These are phyloP conservation scores for Phytophthora sp. DNA, from an alignment of 352 stramenopile genomes.

Conservation along the genomic window DNA sequence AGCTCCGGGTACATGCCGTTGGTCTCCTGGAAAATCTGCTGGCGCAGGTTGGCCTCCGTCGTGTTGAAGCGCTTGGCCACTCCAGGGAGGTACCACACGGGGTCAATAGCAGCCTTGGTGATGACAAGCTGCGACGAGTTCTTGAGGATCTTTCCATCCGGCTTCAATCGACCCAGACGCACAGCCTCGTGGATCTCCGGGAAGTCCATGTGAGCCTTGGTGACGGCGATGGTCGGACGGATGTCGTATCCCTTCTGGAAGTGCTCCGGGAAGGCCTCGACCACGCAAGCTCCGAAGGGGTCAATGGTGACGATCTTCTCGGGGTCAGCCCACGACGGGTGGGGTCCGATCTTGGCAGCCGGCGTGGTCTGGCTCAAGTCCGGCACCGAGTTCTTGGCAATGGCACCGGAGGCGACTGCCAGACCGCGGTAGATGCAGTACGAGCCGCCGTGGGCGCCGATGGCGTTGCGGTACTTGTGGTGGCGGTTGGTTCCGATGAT, in stretches of 20 bases:
- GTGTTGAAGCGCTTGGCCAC: slow-evolving; percentile 98
- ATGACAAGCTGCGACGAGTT: slow-evolving; percentile 91
- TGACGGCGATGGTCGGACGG: slow-evolving; percentile 97
- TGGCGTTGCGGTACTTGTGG: slow-evolving; percentile 97
- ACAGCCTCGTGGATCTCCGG: slow-evolving; percentile 98
- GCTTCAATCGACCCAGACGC: slow-evolving; percentile 91
- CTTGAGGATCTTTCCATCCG: slow-evolving; percentile 97
- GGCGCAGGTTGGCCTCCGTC: slow-evolving; percentile 94
- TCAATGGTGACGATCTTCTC: slow-evolving; percentile 93
- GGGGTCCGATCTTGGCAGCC: slow-evolving; percentile 97
- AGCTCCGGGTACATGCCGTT: slow-evolving; percentile 99
- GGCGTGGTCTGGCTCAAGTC: slow-evolving; percentile 94
- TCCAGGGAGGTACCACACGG: slow-evolving; percentile 99
- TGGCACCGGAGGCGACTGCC: slow-evolving; percentile 86
- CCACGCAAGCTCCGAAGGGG: slow-evolving; percentile 77
- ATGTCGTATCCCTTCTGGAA: slow-evolving; percentile 98
- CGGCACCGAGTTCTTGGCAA: slow-evolving; percentile 67
- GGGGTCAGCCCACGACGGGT: slow-evolving; percentile 94
- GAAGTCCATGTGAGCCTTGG: slow-evolving; percentile 98
- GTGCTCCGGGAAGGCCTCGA: slow-evolving; percentile 92
- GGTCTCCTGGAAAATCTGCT: slow-evolving; percentile 99
- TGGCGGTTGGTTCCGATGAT: slow-evolving; percentile 97
- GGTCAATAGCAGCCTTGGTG: slow-evolving; percentile 98
- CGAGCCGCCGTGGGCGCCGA: slow-evolving; percentile 97
- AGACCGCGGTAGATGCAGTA: slow-evolving; percentile 99